phyloP scores from a whole-genome alignment of 2,329 filamentous ascomycete genomes.

The Ceratocystis smalleyi region DNA sequence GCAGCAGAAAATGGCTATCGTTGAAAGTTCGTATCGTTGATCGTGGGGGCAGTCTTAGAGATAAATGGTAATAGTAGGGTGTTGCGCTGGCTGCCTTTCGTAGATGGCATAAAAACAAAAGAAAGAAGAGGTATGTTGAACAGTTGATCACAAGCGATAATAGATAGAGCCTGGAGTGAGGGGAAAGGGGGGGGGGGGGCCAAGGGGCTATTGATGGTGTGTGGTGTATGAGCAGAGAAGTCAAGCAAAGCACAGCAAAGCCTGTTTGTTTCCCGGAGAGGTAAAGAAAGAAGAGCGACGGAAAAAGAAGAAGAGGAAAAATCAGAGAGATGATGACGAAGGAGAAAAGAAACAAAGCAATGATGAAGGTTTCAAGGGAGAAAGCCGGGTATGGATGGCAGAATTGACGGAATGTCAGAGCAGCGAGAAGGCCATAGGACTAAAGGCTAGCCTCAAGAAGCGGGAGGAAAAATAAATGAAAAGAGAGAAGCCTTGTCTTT shows the following conservation, averaged over 20 bases:
- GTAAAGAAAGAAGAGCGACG: background rate
- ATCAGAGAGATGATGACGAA: no score
- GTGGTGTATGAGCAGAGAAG: background rate
- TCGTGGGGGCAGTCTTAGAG: background rate
- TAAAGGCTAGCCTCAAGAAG: background rate
- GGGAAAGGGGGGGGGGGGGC: background rate
- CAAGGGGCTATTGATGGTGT: background rate
- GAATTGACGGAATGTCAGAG: background rate
- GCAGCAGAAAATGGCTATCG: background rate
- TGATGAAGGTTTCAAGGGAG: background rate
- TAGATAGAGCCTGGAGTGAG: background rate
- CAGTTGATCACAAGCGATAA: background rate
- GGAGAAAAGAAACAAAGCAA: background rate
- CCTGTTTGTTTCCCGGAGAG: background rate
- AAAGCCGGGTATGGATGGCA: background rate
- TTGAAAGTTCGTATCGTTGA: background rate
- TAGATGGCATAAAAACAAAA: background rate
- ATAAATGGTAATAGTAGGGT: conserved; percentile 3
- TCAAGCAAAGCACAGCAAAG: background rate
- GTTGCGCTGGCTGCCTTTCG: background rate
- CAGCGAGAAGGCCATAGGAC: background rate
- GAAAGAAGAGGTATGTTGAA: background rate
- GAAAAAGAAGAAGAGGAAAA: background rate
- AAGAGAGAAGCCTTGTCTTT: background rate
- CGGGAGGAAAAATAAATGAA: background rate